phyloP scores from a whole-genome alignment of 192 early-diverging fungal species.

The Dissophora globulifera region DNA sequence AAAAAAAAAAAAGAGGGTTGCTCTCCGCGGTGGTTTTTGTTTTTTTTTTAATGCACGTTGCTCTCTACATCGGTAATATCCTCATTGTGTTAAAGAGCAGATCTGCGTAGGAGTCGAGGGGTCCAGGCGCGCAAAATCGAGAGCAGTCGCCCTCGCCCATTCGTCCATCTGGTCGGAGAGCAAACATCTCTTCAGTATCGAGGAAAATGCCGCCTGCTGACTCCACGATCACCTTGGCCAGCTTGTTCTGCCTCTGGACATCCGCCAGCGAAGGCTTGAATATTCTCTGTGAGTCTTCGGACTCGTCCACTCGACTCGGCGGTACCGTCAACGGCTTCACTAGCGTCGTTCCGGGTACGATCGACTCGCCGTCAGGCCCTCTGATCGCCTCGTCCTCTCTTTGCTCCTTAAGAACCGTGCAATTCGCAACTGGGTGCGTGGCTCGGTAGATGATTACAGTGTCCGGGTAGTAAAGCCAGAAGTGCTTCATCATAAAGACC shows the following conservation, averaged over 20 bases:
- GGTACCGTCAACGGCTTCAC: background rate
- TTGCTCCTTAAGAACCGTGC: constrained; percentile 19
- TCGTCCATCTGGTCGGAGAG: constrained; percentile 60
- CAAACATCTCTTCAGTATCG: constrained; percentile 58
- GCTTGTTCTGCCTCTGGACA: constrained; percentile 56
- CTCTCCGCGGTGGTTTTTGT: background rate
- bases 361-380: constrained; percentile 5
- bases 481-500: constrained; percentile 43
- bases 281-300: constrained; percentile 4
- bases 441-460: constrained; percentile 59
- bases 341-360: constrained; percentile 3
- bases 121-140: constrained; percentile 67
- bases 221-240: constrained; percentile 62
- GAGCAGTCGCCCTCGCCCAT: constrained; percentile 63
- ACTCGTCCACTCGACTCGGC: background rate
- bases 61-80: constrained; percentile 4
- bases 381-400: constrained; percentile 26
- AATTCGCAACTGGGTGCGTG: constrained; percentile 32
- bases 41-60: background rate
- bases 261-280: constrained; percentile 42
- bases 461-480: constrained; percentile 45
- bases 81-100: constrained; percentile 38
- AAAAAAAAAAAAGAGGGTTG: too few relatives aligned
- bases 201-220: constrained; percentile 62
- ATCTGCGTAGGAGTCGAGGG: constrained; percentile 58